Evolutionary conservation across 495 filamentous ascomycete genomes (phyloP), one percentile per base, ranked within the genome.

Genomic region (Pyronema domesticum): DNA sequence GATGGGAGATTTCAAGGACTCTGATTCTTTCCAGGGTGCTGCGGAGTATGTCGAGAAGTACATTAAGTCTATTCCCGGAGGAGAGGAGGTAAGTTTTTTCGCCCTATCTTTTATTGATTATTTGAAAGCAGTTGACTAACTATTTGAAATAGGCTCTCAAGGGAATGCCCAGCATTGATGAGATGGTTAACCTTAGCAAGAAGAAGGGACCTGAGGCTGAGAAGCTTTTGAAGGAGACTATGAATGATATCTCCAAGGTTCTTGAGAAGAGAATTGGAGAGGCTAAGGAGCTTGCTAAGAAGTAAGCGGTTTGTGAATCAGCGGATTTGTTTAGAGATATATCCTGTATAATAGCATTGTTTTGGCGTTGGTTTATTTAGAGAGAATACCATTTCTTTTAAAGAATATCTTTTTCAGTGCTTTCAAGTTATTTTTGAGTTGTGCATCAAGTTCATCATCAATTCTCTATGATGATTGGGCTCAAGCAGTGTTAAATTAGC

Each of bases 201-300:
- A 74, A 78, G 67, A 74, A 79, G 59, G 75, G 77, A 15, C 65
- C 72, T 17, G 77, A 83, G 57, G 80, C 76, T 5, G 68, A 81
- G 69, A 68, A 74, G 58, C 67, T 83, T 7, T 57, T 78, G 13
- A 76, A 78, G 63, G 78, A 80, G 59, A 77, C 81, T 0, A 60
- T 75, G 35, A 62, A 73, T 23, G 80, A 85, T 46, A 56, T 75
- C 11, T 55, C 66, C 55, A 57, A 71, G 52, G 60, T 73, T 19
- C 46, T 75, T 7, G 61, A 66, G 51, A 70, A 71, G 55, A 67
- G 68, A 62, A 36, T 46, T 1, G 19, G 46, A 18, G 15, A 54
- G 42, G 70, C 66, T 1, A 62, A 73, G 54, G 65, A 70, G 51
- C 67, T 73, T n/a, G 37, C 23, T 30, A 30, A 30, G 23, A 30